Evolutionary conservation across 768 basidiomycete species (phyloP), one percentile per base, ranked within the genome.

Genomic region (Suillus subaureus): DNA sequence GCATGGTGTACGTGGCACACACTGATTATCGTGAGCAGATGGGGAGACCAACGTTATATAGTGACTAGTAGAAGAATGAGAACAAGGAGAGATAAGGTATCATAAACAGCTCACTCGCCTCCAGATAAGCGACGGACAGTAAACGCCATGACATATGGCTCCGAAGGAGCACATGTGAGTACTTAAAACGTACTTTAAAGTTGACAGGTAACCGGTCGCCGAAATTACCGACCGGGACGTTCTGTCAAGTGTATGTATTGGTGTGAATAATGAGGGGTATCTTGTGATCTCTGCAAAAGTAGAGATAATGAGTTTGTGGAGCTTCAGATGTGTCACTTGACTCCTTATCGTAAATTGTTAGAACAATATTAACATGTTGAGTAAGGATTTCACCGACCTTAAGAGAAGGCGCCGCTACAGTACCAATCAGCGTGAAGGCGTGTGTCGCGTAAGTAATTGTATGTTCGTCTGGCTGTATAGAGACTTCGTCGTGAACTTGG

Each of bases 311-410:
- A 52, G 28, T 6, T 28, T 18, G 40, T 42, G 7, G 26, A 42
- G 21, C 23, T 40, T 26, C 57, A 28, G 15, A 28, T 39, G 16
- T 16, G 18, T 21, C 58, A 60, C 40, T 26, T 60, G 58, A 60
- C 40, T 13, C 58, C 58, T 60, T 60, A 60, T 60, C 58, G 18
- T 28, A 42, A 60, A 42, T 26, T 21, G 18, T 42, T 28, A 21
- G 28, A 18, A 60, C 18, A 7, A 45, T n/a, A 21, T 21, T 4
- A 45, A 28, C 39, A 42, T 4, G 37, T 18, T 58, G 15, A n/a
- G 45, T 15, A 26, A 51, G 23, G 45, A 28, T 28, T 18, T 13
- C 39, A n/a, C 40, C 12, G 21, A 37, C 35, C 18, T 60, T 42
- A 28, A 28, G 6, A 42, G 39, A 26, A 23, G 26, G 26, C 26